These are phyloP conservation scores for Thelephora aurantiotincta DNA, from an alignment of 768 basidiomycete species.

Conservation along the genomic window DNA sequence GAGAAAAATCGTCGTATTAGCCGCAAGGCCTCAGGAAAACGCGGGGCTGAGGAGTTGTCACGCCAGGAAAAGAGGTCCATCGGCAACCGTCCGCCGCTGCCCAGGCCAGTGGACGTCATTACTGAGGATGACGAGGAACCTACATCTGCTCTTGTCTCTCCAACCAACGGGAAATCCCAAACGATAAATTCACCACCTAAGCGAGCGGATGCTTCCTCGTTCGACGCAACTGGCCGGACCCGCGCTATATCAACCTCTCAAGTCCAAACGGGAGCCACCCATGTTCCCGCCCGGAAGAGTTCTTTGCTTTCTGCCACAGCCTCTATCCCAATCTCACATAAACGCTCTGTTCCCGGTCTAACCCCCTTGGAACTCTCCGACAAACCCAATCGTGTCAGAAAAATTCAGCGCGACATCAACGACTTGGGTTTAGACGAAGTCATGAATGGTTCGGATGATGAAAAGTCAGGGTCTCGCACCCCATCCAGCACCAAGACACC, in stretches of 20 bases:
- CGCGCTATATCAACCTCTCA: constrained; percentile 12
- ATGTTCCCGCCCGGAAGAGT: constrained; percentile 4
- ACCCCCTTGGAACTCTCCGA: constrained; percentile 3
- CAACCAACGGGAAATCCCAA: neutral
- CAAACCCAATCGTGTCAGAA: constrained; percentile 36
- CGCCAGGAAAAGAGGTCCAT: constrained; percentile 5
- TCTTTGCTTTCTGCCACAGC: constrained; percentile 2
- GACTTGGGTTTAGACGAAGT: constrained; percentile 65
- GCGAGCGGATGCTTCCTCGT: neutral
- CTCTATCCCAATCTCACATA: constrained; percentile 1
- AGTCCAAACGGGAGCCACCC: constrained; percentile 1
- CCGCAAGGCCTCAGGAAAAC: neutral
- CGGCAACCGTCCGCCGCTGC: constrained; percentile 24
- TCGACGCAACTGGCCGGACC: constrained; percentile 1
- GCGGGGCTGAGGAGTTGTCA: constrained; percentile 3
- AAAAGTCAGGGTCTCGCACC: constrained; percentile 18
- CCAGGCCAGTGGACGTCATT: constrained; percentile 47
- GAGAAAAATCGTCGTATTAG: constrained; percentile 5
- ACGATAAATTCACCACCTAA: neutral
- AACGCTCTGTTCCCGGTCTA: neutral
- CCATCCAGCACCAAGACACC: neutral
- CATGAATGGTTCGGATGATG: constrained; percentile 57
- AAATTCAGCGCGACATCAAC: constrained; percentile 42
- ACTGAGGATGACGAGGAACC: constrained; percentile 49
- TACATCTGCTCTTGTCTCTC: constrained; percentile 2